phyloP scores from a whole-genome alignment of 208 protist species.

The Trypanosoma avium region DNA sequence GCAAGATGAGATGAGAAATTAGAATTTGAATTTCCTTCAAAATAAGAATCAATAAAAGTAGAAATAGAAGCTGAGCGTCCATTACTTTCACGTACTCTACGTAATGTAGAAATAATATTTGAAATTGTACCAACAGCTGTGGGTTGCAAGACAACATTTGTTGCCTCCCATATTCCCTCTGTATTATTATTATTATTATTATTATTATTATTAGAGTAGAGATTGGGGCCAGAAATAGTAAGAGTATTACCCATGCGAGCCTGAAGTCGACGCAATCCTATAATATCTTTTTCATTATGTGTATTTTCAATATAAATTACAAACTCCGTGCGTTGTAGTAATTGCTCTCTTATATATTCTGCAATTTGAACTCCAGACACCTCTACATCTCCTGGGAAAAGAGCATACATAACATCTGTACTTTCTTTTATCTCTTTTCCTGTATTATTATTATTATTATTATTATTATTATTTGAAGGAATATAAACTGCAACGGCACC shows the following conservation, averaged over 20 bases:
- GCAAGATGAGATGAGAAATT: no score
- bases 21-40: no score
- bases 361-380: conserved; percentile 71
- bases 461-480: not conserved
- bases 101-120: no score
- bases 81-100: no score
- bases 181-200: conserved; percentile 5
- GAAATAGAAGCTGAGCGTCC: no score
- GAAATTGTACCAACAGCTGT: no score
- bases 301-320: conserved; percentile 73
- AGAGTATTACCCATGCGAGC: conserved; percentile 26
- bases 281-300: conserved; percentile 46
- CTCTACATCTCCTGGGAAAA: conserved; percentile 63
- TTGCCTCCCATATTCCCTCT: no score
- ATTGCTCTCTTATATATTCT: conserved; percentile 69
- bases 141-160: no score
- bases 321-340: conserved; percentile 32
- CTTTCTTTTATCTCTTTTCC: conserved; percentile 16
- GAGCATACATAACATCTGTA: conserved; percentile 49
- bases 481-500: conserved; percentile 6
- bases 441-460: not conserved
- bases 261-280: conserved; percentile 51
- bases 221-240: conserved; percentile 22
- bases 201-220: conserved; percentile 12
- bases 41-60: no score